phyloP scores from a whole-genome alignment of 2,329 filamentous ascomycete genomes.

The Colletotrichum aenigma region DNA sequence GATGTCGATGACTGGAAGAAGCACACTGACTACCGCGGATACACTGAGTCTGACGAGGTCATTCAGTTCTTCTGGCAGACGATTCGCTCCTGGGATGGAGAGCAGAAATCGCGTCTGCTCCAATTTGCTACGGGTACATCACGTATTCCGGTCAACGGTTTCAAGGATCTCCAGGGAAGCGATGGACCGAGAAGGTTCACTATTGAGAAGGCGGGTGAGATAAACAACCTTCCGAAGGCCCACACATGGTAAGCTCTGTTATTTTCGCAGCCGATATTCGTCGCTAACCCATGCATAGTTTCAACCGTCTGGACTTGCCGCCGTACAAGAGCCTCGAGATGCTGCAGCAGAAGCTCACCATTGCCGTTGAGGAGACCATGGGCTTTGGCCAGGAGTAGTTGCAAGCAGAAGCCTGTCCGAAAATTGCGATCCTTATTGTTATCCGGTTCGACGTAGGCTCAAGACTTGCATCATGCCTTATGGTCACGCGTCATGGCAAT shows the following conservation, averaged over 20 bases:
- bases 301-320: constrained; percentile 95
- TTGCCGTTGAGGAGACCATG: constrained; percentile 98
- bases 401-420: background rate
- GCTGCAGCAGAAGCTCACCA: constrained; percentile 88
- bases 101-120: constrained; percentile 94
- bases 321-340: constrained; percentile 89
- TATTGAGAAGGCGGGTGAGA: constrained; percentile 95
- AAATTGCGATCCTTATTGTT: background rate
- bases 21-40: constrained; percentile 98
- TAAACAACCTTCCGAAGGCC: constrained; percentile 90
- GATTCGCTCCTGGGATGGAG: constrained; percentile 94
- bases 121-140: constrained; percentile 98
- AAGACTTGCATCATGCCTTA: background rate
- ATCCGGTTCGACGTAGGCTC: background rate
- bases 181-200: constrained; percentile 95
- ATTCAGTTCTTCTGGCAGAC: constrained; percentile 99
- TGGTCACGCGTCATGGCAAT: background rate
- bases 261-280: background rate
- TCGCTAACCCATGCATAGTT: constrained; percentile 57
- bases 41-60: constrained; percentile 96
- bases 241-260: constrained; percentile 84
- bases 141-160: constrained; percentile 97
- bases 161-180: constrained; percentile 97
- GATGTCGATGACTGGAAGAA: constrained; percentile 99
- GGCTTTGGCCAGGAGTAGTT: constrained; percentile 95